Base-by-base conservation (phyloP, 106 monocot species). In the Hemerocallis citrina region DNA sequence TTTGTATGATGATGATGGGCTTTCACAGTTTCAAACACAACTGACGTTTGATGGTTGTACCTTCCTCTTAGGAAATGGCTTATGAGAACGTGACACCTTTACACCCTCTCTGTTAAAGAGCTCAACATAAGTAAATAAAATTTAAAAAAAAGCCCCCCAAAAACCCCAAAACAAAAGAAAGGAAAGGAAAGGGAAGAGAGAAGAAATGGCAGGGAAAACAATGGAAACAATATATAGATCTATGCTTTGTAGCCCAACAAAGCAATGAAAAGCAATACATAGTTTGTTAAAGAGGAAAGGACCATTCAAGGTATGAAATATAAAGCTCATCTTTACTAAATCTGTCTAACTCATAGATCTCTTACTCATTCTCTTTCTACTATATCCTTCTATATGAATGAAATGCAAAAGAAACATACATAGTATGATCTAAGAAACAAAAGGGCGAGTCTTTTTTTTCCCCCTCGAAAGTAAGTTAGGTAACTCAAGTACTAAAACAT, bases 201-300 rank as follows among this genome's bases (percentile, higher is more conserved):
- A 62, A n/a, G 24, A 42, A 42, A 49, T 59, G 50, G 59, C 38
- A 42, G 65, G 42, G 22, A 14, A 19, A 37, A 49, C 11, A 43
- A 58, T 34, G 56, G 5, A 29, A 33, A 32, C 35, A 51, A 55
- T 39, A n/a, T n/a, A n/a, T n/a, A 54, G 54, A 32, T 31, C 30
- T 31, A 40, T 39, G 59, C 59, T 59, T 59, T 48, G 58, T 24
- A 48, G 24, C 20, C 34, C 34, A 36, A 35, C 33, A 35, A 30
- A 30, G 44, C 43, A 40, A 44, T 30, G 19, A 46, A 57, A n/a
- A n/a, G n/a, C n/a, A n/a, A n/a, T n/a, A n/a, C n/a, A n/a, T n/a
- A n/a, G n/a, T n/a, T n/a, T n/a, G n/a, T 35, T 25, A 66, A 30
- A 22, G 20, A 29, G 65, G 57, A 73, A 55, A 74, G 40, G 74